Evolutionary conservation across 2,329 filamentous ascomycete genomes (phyloP).

Genomic region (Alternaria triticimaculans): DNA sequence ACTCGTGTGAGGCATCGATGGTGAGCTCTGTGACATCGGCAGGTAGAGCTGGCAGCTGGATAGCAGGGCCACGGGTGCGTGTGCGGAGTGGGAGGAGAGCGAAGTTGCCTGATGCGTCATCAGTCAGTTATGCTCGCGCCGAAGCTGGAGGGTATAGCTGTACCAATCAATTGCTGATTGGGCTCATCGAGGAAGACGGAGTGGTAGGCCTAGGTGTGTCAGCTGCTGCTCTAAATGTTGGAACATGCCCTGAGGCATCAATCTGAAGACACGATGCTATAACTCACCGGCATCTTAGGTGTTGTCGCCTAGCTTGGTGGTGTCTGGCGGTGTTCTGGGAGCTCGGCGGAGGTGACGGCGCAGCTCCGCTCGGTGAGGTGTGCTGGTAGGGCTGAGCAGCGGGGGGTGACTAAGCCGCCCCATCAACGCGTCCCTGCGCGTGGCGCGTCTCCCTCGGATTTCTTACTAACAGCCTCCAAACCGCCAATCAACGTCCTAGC

Average conservation of each 20-base stretch:
- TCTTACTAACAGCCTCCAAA: not conserved
- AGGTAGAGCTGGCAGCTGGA: constrained; percentile 71
- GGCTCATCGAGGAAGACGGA: constrained; percentile 90
- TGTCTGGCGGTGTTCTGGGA: constrained; percentile 28
- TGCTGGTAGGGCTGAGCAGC: constrained; percentile 44
- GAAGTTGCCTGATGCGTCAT: constrained; percentile 73
- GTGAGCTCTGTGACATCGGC: constrained; percentile 62
- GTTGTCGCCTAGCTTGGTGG: constrained; percentile 20
- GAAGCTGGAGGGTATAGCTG: not conserved
- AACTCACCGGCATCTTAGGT: constrained; percentile 57
- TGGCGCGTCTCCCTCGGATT: constrained; percentile 22
- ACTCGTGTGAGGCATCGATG: constrained; percentile 83
- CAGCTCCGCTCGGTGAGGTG: constrained; percentile 37
- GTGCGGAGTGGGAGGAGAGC: constrained; percentile 93
- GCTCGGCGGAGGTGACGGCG: constrained; percentile 38
- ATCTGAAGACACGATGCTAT: fast-evolving
- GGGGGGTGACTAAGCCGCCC: constrained; percentile 41
- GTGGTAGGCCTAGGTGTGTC: constrained; percentile 80
- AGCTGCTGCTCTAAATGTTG: not conserved
- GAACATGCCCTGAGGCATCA: not conserved
- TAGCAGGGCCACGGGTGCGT: constrained; percentile 92
- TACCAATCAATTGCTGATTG: constrained; percentile 70
- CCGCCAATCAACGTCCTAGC: not conserved
- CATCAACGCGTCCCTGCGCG: constrained; percentile 44
- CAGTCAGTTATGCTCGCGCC: not conserved